Conservation (phyloP, 1,284 basidiomycete species). For the Naganishia sp. region DNA sequence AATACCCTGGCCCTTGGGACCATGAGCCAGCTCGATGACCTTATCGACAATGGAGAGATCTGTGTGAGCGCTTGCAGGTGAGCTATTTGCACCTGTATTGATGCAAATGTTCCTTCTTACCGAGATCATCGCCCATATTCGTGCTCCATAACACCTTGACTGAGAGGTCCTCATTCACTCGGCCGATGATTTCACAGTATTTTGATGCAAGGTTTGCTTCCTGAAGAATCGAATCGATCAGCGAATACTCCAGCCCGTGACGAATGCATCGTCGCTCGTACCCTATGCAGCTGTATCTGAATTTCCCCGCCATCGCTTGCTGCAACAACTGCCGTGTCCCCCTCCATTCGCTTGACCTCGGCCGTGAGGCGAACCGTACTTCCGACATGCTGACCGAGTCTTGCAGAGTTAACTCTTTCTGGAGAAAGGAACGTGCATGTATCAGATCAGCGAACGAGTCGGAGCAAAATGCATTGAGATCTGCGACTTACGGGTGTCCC, state of each 20-base stretch:
- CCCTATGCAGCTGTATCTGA: constrained; percentile 59
- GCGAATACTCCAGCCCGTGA: too few species aligned
- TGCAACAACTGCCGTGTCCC: constrained; percentile 64
- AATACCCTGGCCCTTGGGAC: constrained; percentile 47
- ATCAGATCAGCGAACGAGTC: constrained; percentile 68
- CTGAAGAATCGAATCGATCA: constrained; percentile 49
- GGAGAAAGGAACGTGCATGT: constrained; percentile 59
- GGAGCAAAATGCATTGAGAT: constrained; percentile 41
- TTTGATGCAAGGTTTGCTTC: constrained; percentile 59
- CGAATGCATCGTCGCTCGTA: constrained; percentile 44
- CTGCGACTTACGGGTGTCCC: constrained; percentile 19
- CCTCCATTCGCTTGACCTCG: constrained; percentile 65
- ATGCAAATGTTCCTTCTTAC: constrained; percentile 54
- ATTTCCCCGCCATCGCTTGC: constrained; percentile 70
- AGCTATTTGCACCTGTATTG: too few species aligned
- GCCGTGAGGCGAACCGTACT: constrained; percentile 70
- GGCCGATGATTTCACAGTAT: constrained; percentile 75
- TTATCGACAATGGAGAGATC: constrained; percentile 24
- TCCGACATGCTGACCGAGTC: constrained; percentile 43
- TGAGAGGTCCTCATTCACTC: constrained; percentile 62
- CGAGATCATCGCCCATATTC: constrained; percentile 66
- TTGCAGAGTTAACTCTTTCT: constrained; percentile 50
- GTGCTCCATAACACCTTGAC: constrained; percentile 66
- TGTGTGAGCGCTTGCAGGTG: neutral
- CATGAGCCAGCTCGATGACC: constrained; percentile 48